A percentile compares a stretch with the other conserved stretches of the same genome.
These are phyloP conservation scores for Apophysomyces elegans DNA, from an alignment of 371 early-diverging fungal species.

Conservation along the genomic window DNA sequence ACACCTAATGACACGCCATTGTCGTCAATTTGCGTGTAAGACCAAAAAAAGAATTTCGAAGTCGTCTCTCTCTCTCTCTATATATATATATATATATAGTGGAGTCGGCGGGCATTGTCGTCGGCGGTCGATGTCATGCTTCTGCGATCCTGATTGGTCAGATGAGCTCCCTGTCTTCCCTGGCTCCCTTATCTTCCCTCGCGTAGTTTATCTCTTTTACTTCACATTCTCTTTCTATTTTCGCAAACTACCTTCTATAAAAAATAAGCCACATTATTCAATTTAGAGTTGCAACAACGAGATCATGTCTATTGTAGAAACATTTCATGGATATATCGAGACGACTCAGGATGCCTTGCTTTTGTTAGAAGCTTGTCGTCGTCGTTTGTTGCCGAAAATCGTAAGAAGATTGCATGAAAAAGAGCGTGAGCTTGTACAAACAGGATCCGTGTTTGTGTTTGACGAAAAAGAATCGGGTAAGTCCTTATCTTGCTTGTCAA, in stretches of 20 bases:
- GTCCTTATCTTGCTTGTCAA: neutral
- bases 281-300: neutral
- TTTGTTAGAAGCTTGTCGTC: conserved; percentile 79
- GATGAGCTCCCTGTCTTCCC: too few relatives aligned
- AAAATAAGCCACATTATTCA: conserved; percentile 6
- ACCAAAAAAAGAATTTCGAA: too few relatives aligned
- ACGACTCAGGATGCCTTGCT: conserved; percentile 77
- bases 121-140: too few relatives aligned
- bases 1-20: too few relatives aligned
- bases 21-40: too few relatives aligned
- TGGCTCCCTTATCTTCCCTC: neutral
- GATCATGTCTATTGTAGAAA: conserved; percentile 57
- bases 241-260: conserved; percentile 18
- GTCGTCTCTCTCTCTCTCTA: too few relatives aligned
- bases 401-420: conserved; percentile 73
- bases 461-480: conserved; percentile 77
- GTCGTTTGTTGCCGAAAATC: conserved; percentile 64
- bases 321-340: conserved; percentile 73
- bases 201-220: neutral
- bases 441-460: conserved; percentile 81
- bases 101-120: too few relatives aligned
- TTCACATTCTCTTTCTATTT: conserved; percentile 1
- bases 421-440: conserved; percentile 69
- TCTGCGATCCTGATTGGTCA: too few relatives aligned
- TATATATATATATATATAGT: too few relatives aligned